A percentile compares a stretch with the other conserved stretches of the same genome.
These are phyloP conservation scores for Orbilia quercus DNA, from an alignment of 2,329 filamentous ascomycete species.

Conservation along the genomic window DNA sequence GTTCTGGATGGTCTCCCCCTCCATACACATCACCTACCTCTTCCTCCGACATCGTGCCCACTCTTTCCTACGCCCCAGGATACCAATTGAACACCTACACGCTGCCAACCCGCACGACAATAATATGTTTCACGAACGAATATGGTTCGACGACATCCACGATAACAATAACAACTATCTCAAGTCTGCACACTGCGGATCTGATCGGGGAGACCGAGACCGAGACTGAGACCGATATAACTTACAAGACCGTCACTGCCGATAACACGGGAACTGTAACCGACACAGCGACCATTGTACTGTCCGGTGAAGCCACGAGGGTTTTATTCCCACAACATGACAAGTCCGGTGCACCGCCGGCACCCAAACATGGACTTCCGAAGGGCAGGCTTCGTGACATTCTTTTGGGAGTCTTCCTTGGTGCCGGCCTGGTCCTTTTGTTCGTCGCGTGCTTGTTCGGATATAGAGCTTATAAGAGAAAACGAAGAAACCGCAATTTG, in stretches of 20 bases:
- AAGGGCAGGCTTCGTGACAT: constrained; percentile 38
- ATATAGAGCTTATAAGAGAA: constrained; percentile 42
- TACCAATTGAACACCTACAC: constrained; percentile 17
- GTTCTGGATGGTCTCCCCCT: constrained; percentile 36
- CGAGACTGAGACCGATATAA: constrained; percentile 19
- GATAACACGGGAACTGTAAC: constrained; percentile 43
- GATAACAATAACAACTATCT: constrained; percentile 15
- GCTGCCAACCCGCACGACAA: constrained; percentile 20
- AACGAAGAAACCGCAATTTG: constrained; percentile 20
- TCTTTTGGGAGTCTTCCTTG: constrained; percentile 42
- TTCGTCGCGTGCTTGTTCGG: constrained; percentile 41
- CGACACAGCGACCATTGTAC: constrained; percentile 44
- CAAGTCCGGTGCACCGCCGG: constrained; percentile 18
- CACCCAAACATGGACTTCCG: constrained; percentile 10
- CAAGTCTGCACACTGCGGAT: constrained; percentile 7
- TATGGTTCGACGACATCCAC: constrained; percentile 41
- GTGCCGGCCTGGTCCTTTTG: constrained; percentile 43
- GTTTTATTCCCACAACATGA: constrained; percentile 51
- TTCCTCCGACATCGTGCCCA: constrained; percentile 8
- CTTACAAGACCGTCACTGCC: constrained; percentile 41
- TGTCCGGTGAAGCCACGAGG: constrained; percentile 44
- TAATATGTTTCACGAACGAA: constrained; percentile 38
- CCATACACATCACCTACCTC: constrained; percentile 15
- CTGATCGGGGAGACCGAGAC: constrained; percentile 18
- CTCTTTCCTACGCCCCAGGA: neutral